A percentile compares a stretch with the other conserved stretches of the same genome.
Conservation (phyloP, 2,329 filamentous ascomycete genomes). For the Scedosporium dehoogii region DNA sequence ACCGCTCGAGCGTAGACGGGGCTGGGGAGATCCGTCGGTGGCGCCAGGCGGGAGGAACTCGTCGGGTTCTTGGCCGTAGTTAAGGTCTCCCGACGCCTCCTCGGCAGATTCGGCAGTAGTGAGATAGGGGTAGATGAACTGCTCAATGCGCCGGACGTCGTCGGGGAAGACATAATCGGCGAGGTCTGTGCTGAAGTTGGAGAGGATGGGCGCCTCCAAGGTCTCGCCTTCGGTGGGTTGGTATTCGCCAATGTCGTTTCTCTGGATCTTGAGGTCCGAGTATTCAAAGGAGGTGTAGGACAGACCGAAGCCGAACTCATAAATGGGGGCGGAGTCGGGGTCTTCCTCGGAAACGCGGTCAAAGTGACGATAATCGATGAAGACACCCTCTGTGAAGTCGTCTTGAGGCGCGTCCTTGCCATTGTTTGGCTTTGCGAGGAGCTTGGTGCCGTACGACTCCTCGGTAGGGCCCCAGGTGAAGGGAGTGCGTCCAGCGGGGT, state of each 20-base stretch:
- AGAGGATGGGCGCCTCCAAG: constrained; percentile 51
- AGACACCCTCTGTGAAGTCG: constrained; percentile 66
- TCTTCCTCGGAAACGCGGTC: constrained; percentile 42
- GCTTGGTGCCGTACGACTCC: constrained; percentile 57
- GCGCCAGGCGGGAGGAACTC: constrained; percentile 52
- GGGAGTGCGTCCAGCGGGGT: constrained; percentile 65
- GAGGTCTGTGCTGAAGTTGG: constrained; percentile 51
- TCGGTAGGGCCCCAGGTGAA: constrained; percentile 69
- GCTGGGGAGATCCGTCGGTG: constrained; percentile 45
- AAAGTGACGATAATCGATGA: constrained; percentile 63
- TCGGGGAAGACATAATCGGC: constrained; percentile 60
- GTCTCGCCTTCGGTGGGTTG: constrained; percentile 52
- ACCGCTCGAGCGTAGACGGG: constrained; percentile 38
- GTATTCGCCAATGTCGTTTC: constrained; percentile 41
- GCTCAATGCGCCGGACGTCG: constrained; percentile 37
- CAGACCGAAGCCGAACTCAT: constrained; percentile 73
- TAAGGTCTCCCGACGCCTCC: constrained; percentile 45
- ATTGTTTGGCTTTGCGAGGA: constrained; percentile 62
- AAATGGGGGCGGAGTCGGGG: constrained; percentile 51
- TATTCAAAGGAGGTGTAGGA: constrained; percentile 74
- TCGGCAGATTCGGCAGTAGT: constrained; percentile 50
- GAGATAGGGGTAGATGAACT: constrained; percentile 63
- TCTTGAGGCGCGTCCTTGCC: constrained; percentile 56
- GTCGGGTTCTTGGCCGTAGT: constrained; percentile 49
- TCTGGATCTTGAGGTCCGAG: constrained; percentile 52